Evolutionary conservation across 768 basidiomycete genomes (phyloP), one percentile per base, ranked within the genome.

Genomic region (Peribolospora baueri): DNA sequence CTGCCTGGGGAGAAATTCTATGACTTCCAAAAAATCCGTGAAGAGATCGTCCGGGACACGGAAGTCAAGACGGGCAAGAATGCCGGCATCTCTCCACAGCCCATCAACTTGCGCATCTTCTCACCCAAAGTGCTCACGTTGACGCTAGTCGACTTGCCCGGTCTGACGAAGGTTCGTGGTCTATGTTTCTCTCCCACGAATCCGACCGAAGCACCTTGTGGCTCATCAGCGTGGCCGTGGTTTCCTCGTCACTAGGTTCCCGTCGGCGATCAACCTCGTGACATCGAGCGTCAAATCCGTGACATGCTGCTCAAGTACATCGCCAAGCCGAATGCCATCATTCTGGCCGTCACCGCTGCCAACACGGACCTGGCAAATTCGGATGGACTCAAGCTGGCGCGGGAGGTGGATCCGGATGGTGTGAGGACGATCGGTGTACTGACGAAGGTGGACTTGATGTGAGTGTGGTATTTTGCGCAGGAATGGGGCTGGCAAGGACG

Each of bases 381-480:
- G 14, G 93, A 97, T 68, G 91, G 93, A 51, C 68, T 93, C 65
- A 91, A 93, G 72, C 70, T 95, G 74, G 91, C 88, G 52, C 75
- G 93, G 58, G 88, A 95, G 64, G 88, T 95, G 37, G 93, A 98
- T 65, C 90, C 91, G 3, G 91, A 97, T 56, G 93, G 93, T 40
- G 82, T 81, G 46, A 75, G 91, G 64, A 98, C 93, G 25, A 95
- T 98, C 60, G 93, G 93, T 75, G 93, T 98, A 14, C 70, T 97
- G 63, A 98, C 93, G 10, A 98, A 98, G 69, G 83, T 97, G 52
- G 93, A 98, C 68, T 72, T 98, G 60, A 98, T 98, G 93, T 90
- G 61, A 62, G 84, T 75, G 9, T 11, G 10, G 11, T 11, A 9
- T 9, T 47, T 48, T 48, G 42, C 38, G n/a, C 3, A n/a, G 13